These are phyloP conservation scores for Lachancea waltii DNA, from an alignment of 805 yeast species.

Conservation along the genomic window DNA sequence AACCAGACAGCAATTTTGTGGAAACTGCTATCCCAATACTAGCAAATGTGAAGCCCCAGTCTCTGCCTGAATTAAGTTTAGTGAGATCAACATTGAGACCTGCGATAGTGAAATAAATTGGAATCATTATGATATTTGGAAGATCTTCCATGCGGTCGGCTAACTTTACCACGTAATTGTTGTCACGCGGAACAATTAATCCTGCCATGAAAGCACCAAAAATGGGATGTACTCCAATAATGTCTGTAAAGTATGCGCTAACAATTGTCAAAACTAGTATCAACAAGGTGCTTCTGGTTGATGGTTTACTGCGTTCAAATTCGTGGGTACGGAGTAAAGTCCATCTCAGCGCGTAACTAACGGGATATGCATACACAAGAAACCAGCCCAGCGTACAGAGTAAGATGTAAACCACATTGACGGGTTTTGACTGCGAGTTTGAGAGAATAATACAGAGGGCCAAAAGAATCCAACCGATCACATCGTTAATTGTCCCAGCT, in stretches of 20 bases:
- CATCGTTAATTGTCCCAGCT: slow-evolving; percentile 47
- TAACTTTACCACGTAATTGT: slow-evolving; percentile 60
- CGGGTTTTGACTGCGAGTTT: slow-evolving; percentile 55
- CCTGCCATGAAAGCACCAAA: slow-evolving; percentile 83
- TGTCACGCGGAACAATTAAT: slow-evolving; percentile 66
- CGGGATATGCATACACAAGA: slow-evolving; percentile 50
- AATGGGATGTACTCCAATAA: slow-evolving; percentile 80
- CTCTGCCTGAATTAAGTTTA: slow-evolving; percentile 53
- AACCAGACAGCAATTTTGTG: slow-evolving; percentile 64
- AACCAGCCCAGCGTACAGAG: slow-evolving; percentile 67
- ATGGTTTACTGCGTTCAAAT: slow-evolving; percentile 52
- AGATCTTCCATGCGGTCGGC: slow-evolving; percentile 75
- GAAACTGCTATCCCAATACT: slow-evolving; percentile 59
- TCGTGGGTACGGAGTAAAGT: slow-evolving; percentile 47
- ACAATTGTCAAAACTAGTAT: slow-evolving; percentile 51
- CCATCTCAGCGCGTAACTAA: slow-evolving; percentile 42
- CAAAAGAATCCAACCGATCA: slow-evolving; percentile 73
- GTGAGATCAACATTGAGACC: slow-evolving; percentile 70
- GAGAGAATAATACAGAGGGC: slow-evolving; percentile 75
- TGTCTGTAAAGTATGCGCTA: slow-evolving; percentile 74
- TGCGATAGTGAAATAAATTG: slow-evolving; percentile 73
- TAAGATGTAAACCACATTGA: slow-evolving; percentile 62
- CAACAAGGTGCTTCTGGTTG: slow-evolving; percentile 51
- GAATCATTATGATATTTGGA: slow-evolving; percentile 64
- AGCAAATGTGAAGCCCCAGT: slow-evolving; percentile 74